Conservation (phyloP, 768 basidiomycete species). For the Thelephora ganbajun region DNA sequence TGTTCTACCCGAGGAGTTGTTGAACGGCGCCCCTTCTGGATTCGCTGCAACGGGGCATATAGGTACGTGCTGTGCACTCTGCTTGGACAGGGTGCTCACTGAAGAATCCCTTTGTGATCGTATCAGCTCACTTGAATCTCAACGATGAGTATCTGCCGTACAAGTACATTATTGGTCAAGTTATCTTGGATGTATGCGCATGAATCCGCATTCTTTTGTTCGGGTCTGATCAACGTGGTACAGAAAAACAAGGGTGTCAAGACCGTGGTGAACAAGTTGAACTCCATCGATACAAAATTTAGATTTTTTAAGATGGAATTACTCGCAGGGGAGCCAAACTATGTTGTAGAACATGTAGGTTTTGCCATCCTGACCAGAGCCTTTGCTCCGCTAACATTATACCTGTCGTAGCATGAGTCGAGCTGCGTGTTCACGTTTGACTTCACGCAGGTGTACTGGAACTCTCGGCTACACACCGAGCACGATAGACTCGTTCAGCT, state of each 20-base stretch:
- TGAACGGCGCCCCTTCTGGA: conserved; percentile 69
- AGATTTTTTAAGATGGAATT: conserved; percentile 96
- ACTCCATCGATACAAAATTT: conserved; percentile 73
- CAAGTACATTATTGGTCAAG: conserved; percentile 81
- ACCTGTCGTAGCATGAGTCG: conserved; percentile 51
- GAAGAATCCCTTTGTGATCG: neutral
- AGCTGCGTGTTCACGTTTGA: conserved; percentile 86
- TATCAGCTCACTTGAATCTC: conserved; percentile 80
- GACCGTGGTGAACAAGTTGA: conserved; percentile 93
- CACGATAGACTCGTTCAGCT: conserved; percentile 71
- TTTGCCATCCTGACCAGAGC: neutral
- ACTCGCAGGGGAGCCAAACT: conserved; percentile 81
- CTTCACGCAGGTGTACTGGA: conserved; percentile 96
- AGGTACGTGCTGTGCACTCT: conserved; percentile 34
- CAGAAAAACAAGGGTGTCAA: conserved; percentile 78
- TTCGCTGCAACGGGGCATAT: conserved; percentile 88
- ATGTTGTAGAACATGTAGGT: conserved; percentile 75
- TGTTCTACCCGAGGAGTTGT: conserved; percentile 66
- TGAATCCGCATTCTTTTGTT: neutral
- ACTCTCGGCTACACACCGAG: conserved; percentile 86
- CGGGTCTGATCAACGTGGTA: neutral
- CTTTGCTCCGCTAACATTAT: neutral
- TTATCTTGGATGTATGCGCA: conserved; percentile 72
- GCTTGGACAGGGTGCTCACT: conserved; percentile 1
- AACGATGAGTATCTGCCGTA: conserved; percentile 85